Percentiles rank a stretch among this genome's conserved stretches.
These are phyloP conservation scores for Ampelocalamus luodianensis DNA, from an alignment of 176 grass and related monocot species.

Conservation along the genomic window DNA sequence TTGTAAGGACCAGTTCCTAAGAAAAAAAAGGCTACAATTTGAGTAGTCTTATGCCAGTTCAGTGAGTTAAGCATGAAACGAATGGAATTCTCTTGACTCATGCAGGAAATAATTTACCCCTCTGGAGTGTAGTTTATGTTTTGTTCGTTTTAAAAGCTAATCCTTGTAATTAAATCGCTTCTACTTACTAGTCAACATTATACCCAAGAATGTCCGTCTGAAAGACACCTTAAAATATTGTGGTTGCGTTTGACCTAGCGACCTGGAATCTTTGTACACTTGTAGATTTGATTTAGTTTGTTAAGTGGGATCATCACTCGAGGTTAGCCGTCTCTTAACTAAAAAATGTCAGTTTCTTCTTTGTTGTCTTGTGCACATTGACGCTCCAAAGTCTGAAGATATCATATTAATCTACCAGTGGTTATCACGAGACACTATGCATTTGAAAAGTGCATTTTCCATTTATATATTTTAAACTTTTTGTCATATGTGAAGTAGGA, in stretches of 20 bases:
- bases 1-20: neutral
- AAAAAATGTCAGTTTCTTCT: neutral
- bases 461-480: neutral
- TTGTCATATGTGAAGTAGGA: neutral
- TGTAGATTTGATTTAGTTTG: neutral
- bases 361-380: neutral
- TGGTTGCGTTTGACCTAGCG: conserved; percentile 34
- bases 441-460: neutral
- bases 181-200: conserved; percentile 6
- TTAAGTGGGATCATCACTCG: conserved; percentile 41
- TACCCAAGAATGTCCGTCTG: conserved; percentile 28
- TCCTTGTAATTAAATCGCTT: neutral
- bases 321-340: neutral
- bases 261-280: conserved; percentile 15
- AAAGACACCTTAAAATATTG: neutral
- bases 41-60: neutral
- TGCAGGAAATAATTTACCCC: neutral
- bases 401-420: neutral
- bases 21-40: neutral
- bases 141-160: neutral
- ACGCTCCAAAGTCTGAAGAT: conserved; percentile 14
- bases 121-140: neutral
- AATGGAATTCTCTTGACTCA: neutral
- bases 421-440: neutral
- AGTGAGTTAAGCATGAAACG: neutral